Evolutionary conservation across 192 early-diverging fungal species (phyloP), one percentile per base, ranked within the genome.

Genomic region (Neocallimastix lanati): DNA sequence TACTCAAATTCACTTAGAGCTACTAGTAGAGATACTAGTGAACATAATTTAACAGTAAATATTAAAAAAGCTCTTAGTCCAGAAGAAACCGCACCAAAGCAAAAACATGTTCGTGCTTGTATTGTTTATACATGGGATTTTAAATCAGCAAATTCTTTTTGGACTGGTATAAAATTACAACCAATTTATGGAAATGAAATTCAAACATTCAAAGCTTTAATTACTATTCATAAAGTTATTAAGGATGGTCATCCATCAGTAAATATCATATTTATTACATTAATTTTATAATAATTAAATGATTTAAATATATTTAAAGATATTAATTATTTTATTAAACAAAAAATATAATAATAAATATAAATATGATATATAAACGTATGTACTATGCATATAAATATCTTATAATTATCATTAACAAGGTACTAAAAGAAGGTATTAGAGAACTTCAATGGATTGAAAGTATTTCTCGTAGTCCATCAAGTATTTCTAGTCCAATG

Each of bases 111-210:
- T 35, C 76, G 85, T 85, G 91, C 92, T 50, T 90, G 91, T 82
- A 97, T 98, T 80, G 86, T 99, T 21, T 99, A 96, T 83, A 98
- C 96, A 28, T 94, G 93, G 92, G 96, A 99, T 83, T 89, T 93
- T 83, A 93, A 95, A 81, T 91, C 93, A 11, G 92, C 93, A 13
- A 90, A 90, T 50, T 90, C 93, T 28, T 89, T 99, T 78, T 98
- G 93, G 94, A 87, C 89, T 79, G 93, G 89, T 28, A 85, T 99
- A 76, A 93, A 93, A 85, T 87, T 91, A n/a, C 92, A 90, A 80
- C 97, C 97, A 38, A 88, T 97, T 78, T 82, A 95, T 76, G 90
- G 93, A 25, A 94, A 97, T 86, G 97, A 99, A 82, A 89, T 99
- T n/a, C 92, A 96, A 82, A 93, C 92, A 77, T 99, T 94, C 88